A percentile compares a stretch with the other conserved stretches of the same genome.
These are phyloP conservation scores for Herpetomonas samuelpessoai DNA, from an alignment of 208 protist species.

Conservation along the genomic window DNA sequence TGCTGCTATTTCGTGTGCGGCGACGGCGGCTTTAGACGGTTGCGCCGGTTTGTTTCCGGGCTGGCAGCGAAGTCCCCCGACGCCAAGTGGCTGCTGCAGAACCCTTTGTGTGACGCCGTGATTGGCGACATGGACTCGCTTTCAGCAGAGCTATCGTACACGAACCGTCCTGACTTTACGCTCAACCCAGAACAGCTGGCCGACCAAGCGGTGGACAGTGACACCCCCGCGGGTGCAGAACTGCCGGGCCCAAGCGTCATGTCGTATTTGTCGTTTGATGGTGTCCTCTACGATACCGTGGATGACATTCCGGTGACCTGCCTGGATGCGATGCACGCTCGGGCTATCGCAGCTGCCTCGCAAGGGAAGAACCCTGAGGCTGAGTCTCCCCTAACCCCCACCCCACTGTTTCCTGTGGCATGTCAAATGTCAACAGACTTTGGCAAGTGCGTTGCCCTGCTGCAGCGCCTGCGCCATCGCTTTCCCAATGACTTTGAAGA, in stretches of 20 bases:
- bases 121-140: slow-evolving; percentile 37
- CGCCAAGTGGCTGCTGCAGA: background rate
- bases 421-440: slow-evolving; percentile 89
- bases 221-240: too few species aligned
- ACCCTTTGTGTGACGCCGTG: slow-evolving; percentile 27
- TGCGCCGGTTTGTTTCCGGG: slow-evolving; percentile 32
- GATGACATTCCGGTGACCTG: slow-evolving; percentile 28
- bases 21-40: slow-evolving; percentile 52
- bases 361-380: too few species aligned
- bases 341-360: too few species aligned
- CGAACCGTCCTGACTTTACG: background rate
- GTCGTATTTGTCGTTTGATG: background rate
- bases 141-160: background rate
- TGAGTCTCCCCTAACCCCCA: too few species aligned
- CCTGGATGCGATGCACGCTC: slow-evolving; percentile 28
- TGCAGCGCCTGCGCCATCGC: slow-evolving; percentile 27
- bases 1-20: slow-evolving; percentile 69
- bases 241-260: too few species aligned
- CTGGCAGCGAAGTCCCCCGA: background rate
- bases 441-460: slow-evolving; percentile 48
- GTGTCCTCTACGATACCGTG: slow-evolving; percentile 20
- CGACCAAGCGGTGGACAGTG: background rate
- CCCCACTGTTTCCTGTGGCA: slow-evolving; percentile 40
- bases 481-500: slow-evolving; percentile 19
- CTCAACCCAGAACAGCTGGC: background rate